Evolutionary conservation across 2,329 filamentous ascomycete genomes (phyloP).

Genomic region (Pestalotiopsis sp.): DNA sequence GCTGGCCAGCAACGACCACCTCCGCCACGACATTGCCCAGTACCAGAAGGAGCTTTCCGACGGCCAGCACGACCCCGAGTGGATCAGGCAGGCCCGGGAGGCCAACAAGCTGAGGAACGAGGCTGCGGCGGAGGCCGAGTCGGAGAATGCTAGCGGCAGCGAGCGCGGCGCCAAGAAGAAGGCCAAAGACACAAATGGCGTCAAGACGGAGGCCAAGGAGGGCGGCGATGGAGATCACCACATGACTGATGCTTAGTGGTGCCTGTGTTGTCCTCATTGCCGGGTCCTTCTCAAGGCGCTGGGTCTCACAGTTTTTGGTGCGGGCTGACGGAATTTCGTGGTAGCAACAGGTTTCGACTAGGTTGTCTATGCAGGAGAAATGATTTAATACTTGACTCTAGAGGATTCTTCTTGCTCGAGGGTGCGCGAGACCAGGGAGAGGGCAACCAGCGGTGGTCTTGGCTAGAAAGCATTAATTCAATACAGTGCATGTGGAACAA

Average conservation of each 20-base stretch:
- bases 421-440: no score
- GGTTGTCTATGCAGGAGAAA: no score
- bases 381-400: no score
- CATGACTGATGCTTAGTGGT: neutral
- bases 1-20: constrained; percentile 5
- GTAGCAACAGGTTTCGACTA: no score
- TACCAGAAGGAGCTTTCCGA: constrained; percentile 4
- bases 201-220: neutral
- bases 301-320: no score
- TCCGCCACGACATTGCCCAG: constrained; percentile 8
- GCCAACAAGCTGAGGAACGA: constrained; percentile 1
- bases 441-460: no score
- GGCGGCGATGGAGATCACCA: neutral
- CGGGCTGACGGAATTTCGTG: no score
- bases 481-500: no score
- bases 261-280: neutral
- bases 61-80: constrained; percentile 5
- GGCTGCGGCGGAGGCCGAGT: neutral
- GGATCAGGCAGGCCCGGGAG: constrained; percentile 4
- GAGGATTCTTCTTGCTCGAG: no score
- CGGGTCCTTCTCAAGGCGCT: neutral
- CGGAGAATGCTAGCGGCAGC: neutral
- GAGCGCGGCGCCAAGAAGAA: neutral
- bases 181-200: neutral
- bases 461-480: no score